phyloP scores from a whole-genome alignment of 2,329 filamentous ascomycete species.

The Phymatotrichopsis omnivora region DNA sequence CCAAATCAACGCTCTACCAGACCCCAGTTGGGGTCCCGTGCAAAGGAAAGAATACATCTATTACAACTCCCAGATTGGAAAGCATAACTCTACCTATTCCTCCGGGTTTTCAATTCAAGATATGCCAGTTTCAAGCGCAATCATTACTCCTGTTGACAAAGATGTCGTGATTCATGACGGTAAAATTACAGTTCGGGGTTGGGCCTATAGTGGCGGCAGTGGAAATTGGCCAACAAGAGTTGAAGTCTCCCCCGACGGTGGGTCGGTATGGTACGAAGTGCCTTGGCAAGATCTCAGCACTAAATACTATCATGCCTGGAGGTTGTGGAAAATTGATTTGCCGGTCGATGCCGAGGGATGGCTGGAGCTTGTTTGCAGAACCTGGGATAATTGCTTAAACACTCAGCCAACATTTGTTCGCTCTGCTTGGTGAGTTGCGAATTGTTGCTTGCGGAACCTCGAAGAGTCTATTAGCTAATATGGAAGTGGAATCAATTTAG shows the following conservation, averaged over 20 bases:
- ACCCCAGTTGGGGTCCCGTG: constrained; percentile 49
- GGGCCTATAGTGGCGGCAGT: constrained; percentile 48
- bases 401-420: constrained; percentile 49
- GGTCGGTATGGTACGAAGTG: constrained; percentile 54
- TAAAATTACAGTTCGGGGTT: constrained; percentile 47
- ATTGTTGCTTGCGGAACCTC: background rate
- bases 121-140: constrained; percentile 58
- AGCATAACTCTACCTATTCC: constrained; percentile 51
- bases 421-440: constrained; percentile 39
- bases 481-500: constrained; percentile 27
- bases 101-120: constrained; percentile 60
- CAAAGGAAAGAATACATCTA: constrained; percentile 59
- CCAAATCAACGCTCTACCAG: constrained; percentile 49
- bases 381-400: constrained; percentile 53
- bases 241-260: constrained; percentile 54
- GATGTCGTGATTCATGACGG: constrained; percentile 53
- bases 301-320: constrained; percentile 56
- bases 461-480: constrained; percentile 11
- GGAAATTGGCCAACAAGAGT: constrained; percentile 53
- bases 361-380: constrained; percentile 49
- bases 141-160: constrained; percentile 53
- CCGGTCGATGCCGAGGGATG: constrained; percentile 54
- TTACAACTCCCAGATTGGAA: constrained; percentile 57
- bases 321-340: constrained; percentile 52
- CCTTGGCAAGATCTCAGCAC: constrained; percentile 49